These are phyloP conservation scores for Bisporella sp. DNA, from an alignment of 2,329 filamentous ascomycete species.

Conservation along the genomic window DNA sequence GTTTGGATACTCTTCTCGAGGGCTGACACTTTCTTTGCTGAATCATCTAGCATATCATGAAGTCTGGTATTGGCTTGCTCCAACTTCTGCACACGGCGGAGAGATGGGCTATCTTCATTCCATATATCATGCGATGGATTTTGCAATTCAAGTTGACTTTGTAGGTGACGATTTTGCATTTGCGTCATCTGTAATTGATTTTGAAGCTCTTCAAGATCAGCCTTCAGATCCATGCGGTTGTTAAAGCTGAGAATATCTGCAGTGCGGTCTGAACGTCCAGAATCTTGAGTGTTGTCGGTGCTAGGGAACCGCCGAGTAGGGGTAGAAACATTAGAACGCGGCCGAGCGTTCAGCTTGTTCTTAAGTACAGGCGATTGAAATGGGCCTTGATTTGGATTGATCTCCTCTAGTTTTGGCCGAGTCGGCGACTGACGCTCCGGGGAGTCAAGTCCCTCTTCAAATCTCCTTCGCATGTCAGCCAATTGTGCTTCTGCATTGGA, in stretches of 20 bases:
- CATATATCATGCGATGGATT: conserved; percentile 54
- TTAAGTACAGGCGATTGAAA: conserved; percentile 44
- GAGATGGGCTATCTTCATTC: conserved; percentile 70
- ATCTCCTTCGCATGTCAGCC: conserved; percentile 66
- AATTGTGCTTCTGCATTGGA: conserved; percentile 78
- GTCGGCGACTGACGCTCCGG: conserved; percentile 54
- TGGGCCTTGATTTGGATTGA: conserved; percentile 35
- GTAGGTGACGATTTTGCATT: conserved; percentile 91
- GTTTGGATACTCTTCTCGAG: conserved; percentile 81
- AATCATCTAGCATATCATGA: conserved; percentile 93
- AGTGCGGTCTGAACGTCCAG: conserved; percentile 76
- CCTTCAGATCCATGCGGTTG: conserved; percentile 82
- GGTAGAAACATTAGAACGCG: conserved; percentile 69
- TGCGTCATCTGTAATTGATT: conserved; percentile 90
- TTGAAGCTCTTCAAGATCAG: conserved; percentile 85
- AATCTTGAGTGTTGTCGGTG: conserved; percentile 54
- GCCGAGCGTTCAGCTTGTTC: conserved; percentile 43
- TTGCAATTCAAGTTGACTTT: conserved; percentile 72
- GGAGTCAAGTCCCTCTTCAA: conserved; percentile 64
- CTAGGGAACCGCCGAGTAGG: conserved; percentile 66
- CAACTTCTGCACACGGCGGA: conserved; percentile 79
- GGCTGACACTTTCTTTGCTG: conserved; percentile 81
- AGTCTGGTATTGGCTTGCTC: conserved; percentile 87
- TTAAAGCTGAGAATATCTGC: conserved; percentile 79
- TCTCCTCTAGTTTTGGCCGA: conserved; percentile 76